Base-by-base conservation (phyloP, 805 yeast genomes). In the Cyberlindnera sargentensis region DNA sequence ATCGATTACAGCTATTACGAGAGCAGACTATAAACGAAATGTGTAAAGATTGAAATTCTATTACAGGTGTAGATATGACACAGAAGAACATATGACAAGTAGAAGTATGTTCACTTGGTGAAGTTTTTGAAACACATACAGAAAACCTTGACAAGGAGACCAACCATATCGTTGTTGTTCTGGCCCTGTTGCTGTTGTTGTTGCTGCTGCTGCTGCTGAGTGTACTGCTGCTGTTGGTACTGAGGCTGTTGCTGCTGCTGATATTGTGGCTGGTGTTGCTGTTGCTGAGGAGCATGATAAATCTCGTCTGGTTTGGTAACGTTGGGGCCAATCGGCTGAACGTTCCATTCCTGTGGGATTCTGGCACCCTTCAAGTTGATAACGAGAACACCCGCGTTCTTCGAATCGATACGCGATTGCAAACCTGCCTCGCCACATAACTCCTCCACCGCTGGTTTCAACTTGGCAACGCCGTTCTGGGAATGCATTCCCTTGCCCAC, bases 401-500 rank as follows among this genome's bases (percentile, higher is more conserved):
- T 74, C 2, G 71, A 69, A 53, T 89, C 91, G 31, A 84, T 70
- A 52, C 76, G 70, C 49, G 75, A 76, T 28, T 64, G 73, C 50
- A 90, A 71, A 26, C 76, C 67, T 36, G 82, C 76, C 52, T 86
- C 84, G 31, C 66, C 58, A 63, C 96, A 88, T 57, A 87, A 64
- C 40, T 77, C 73, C 57, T 87, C 93, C 20, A 89, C 78, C 0
- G 96, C 96, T 2, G 97, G 97, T 62, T 83, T 85, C 53, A 91
- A 65, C 62, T 89, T 90, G 35, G 96, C 90, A 41, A 87, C 76
- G 10, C 95, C 95, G 51, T 79, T 71, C 42, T 73, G 71, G 1
- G 96, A 86, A 61, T 90, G 98, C 35, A 79, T 58, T 6, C 97
- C 98, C 63, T 91, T 91, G 8, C 98, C 98, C 8, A 89, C 97